Conservation (phyloP, 495 filamentous ascomycete species). For the Penicillium taxi region DNA sequence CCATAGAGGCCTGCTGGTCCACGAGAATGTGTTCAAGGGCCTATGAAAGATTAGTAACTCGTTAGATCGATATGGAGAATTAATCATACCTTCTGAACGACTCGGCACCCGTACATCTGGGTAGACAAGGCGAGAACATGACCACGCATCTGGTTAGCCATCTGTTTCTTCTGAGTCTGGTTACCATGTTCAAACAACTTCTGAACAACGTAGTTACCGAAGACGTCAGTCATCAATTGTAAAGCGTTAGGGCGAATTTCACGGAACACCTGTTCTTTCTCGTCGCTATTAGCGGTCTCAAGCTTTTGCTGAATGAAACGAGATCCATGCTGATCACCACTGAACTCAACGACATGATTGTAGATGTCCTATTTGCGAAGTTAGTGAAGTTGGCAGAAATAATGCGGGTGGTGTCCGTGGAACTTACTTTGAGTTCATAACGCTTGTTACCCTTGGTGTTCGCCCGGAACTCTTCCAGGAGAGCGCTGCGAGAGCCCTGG, state of each 20-base stretch:
- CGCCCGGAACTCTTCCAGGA: slow-evolving; percentile 73
- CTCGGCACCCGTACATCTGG: slow-evolving; percentile 92
- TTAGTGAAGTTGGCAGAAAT: background rate
- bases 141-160: slow-evolving; percentile 80
- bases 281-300: slow-evolving; percentile 90
- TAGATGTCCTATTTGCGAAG: slow-evolving; percentile 73
- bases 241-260: slow-evolving; percentile 78
- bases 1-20: slow-evolving; percentile 79
- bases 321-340: slow-evolving; percentile 91
- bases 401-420: background rate
- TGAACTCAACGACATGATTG: slow-evolving; percentile 84
- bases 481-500: slow-evolving; percentile 57
- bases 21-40: slow-evolving; percentile 86
- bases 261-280: slow-evolving; percentile 87
- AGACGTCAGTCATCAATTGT: slow-evolving; percentile 92
- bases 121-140: slow-evolving; percentile 70
- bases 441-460: slow-evolving; percentile 69
- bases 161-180: slow-evolving; percentile 79
- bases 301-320: slow-evolving; percentile 94
- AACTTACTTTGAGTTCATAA: slow-evolving; percentile 65
- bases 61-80: too few species aligned
- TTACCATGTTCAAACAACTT: slow-evolving; percentile 97
- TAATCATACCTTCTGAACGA: slow-evolving; percentile 99
- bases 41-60: too few species aligned
- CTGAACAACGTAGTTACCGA: slow-evolving; percentile 97